phyloP scores from a whole-genome alignment of 176 grass and related monocot genomes.

The Triticum dicoccoides region DNA sequence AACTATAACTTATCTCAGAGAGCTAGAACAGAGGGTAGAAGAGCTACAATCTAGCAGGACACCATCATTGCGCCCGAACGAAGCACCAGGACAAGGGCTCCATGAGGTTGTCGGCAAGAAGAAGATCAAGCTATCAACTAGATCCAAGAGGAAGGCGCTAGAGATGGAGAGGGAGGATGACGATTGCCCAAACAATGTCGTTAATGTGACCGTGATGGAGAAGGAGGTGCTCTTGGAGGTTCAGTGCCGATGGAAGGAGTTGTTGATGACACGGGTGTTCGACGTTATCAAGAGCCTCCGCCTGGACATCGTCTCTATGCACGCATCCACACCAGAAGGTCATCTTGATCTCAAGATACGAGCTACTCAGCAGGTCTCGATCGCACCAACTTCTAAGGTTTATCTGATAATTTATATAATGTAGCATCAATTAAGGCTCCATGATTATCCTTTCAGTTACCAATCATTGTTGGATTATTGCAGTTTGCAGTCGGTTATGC shows the following conservation, averaged over 20 bases:
- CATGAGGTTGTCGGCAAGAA: slow-evolving; percentile 9
- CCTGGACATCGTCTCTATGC: slow-evolving; percentile 66
- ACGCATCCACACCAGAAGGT: slow-evolving; percentile 44
- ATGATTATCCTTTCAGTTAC: not conserved
- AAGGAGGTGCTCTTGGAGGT: slow-evolving; percentile 57
- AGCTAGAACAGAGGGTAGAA: slow-evolving; percentile 58
- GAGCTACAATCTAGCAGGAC: slow-evolving; percentile 52
- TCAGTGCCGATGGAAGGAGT: slow-evolving; percentile 66
- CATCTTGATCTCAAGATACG: slow-evolving; percentile 53
- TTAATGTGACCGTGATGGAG: slow-evolving; percentile 55
- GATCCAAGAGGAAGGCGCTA: slow-evolving; percentile 24
- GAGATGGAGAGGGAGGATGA: slow-evolving; percentile 33
- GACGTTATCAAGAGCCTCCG: slow-evolving; percentile 57
- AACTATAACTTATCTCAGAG: slow-evolving; percentile 69
- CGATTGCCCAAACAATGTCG: slow-evolving; percentile 32
- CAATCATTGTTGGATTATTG: not conserved
- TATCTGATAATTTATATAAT: not conserved
- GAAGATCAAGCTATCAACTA: not conserved
- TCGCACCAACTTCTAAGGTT: not conserved
- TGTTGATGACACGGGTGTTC: slow-evolving; percentile 58
- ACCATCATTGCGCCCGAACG: not conserved
- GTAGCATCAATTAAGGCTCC: not conserved
- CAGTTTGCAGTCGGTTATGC: slow-evolving; percentile 38
- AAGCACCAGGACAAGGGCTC: not conserved
- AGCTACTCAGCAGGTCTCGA: slow-evolving; percentile 45